Evolutionary conservation across 805 yeast species (phyloP).

Genomic region (Saccharomyces jurei): DNA sequence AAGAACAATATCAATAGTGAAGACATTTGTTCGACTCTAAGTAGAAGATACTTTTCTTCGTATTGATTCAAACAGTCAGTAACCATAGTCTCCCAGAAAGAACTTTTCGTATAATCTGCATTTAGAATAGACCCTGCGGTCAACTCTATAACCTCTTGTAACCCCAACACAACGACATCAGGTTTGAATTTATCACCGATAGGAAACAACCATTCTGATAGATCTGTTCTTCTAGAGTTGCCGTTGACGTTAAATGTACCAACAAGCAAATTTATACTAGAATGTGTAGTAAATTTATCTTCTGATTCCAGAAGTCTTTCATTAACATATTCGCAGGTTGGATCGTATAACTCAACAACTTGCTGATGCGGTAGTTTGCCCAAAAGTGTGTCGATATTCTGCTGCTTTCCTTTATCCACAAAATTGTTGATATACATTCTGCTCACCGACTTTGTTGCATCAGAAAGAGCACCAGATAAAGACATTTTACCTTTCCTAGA

Average conservation of each 20-base stretch:
- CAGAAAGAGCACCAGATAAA: slow-evolving; percentile 89
- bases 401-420: slow-evolving; percentile 83
- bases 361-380: slow-evolving; percentile 70
- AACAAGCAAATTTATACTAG: slow-evolving; percentile 55
- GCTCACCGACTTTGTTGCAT: slow-evolving; percentile 90
- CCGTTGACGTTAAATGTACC: slow-evolving; percentile 92
- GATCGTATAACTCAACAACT: slow-evolving; percentile 73
- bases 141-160: slow-evolving; percentile 89
- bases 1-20: slow-evolving; percentile 61
- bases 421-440: slow-evolving; percentile 93
- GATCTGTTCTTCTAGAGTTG: slow-evolving; percentile 46
- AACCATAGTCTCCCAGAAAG: slow-evolving; percentile 72
- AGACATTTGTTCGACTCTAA: slow-evolving; percentile 69
- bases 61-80: slow-evolving; percentile 51
- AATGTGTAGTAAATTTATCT: slow-evolving; percentile 49
- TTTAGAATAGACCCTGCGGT: slow-evolving; percentile 84
- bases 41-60: slow-evolving; percentile 46
- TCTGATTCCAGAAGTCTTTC: slow-evolving; percentile 40
- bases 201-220: slow-evolving; percentile 77
- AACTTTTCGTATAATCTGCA: slow-evolving; percentile 68
- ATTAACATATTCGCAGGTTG: slow-evolving; percentile 71
- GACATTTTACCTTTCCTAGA: slow-evolving; percentile 95
- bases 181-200: slow-evolving; percentile 48
- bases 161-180: slow-evolving; percentile 76
- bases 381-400: slow-evolving; percentile 72